These are phyloP conservation scores for Sisymbrium irio DNA, from an alignment of 345 rosid species.

Conservation along the genomic window DNA sequence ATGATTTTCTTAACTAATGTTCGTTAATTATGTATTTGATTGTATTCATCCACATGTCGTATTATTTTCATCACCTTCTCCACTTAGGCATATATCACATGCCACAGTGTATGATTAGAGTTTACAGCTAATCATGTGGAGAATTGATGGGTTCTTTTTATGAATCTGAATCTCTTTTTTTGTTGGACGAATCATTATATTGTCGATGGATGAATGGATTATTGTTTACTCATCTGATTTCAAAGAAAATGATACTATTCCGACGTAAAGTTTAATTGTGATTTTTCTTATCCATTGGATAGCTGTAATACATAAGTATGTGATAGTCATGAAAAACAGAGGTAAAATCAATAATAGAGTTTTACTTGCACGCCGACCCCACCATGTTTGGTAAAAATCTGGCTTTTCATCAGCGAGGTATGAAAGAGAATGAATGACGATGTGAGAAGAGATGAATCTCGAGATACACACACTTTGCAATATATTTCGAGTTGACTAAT, in stretches of 20 bases:
- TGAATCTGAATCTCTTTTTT: slow-evolving; percentile 2
- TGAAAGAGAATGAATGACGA: background rate
- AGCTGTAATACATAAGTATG: no score
- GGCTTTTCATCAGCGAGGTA: background rate
- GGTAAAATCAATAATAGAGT: slow-evolving; percentile 2
- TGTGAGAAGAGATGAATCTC: background rate
- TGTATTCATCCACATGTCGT: background rate
- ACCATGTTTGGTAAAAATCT: slow-evolving; percentile 10
- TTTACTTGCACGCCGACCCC: slow-evolving; percentile 25
- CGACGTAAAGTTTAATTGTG: background rate
- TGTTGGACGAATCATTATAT: background rate
- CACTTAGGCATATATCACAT: slow-evolving; percentile 18
- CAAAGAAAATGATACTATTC: background rate
- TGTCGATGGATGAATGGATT: background rate
- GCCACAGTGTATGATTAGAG: background rate
- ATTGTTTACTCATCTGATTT: background rate
- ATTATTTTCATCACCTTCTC: slow-evolving; percentile 20
- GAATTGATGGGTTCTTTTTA: background rate
- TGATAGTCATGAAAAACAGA: background rate
- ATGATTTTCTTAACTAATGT: background rate
- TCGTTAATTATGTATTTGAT: background rate
- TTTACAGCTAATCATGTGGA: slow-evolving; percentile 17
- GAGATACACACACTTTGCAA: no score
- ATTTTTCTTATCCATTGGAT: background rate
- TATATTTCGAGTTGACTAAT: background rate